Evolutionary conservation across 345 rosid species (phyloP).

Genomic region (Lumnitzera littorea): DNA sequence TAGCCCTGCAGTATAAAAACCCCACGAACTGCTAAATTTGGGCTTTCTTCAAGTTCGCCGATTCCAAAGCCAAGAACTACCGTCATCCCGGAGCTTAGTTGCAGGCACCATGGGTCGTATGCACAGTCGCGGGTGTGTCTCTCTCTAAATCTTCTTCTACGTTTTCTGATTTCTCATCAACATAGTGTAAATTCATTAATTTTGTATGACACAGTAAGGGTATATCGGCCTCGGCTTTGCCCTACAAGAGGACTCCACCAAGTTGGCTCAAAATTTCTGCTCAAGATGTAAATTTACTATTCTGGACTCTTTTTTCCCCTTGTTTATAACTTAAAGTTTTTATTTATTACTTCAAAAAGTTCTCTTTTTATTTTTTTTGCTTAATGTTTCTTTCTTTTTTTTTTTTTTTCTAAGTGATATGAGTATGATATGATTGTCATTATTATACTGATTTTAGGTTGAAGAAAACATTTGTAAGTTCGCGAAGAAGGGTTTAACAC

Average conservation of each 20-base stretch:
- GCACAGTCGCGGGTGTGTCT: constrained; percentile 29
- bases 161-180: not conserved
- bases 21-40: too few relatives aligned
- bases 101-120: constrained; percentile 32
- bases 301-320: too few relatives aligned
- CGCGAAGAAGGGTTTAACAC: constrained; percentile 32
- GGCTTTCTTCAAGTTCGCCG: too few relatives aligned
- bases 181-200: not conserved
- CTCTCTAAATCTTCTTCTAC: not conserved
- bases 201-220: constrained; percentile 18
- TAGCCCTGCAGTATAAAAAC: too few relatives aligned
- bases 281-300: constrained; percentile 16
- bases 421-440: too few relatives aligned
- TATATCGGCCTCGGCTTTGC: constrained; percentile 33
- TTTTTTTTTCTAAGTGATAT: not conserved
- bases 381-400: too few relatives aligned
- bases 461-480: constrained; percentile 36
- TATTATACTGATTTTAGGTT: not conserved
- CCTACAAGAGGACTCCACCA: constrained; percentile 31
- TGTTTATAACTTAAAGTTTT: not conserved
- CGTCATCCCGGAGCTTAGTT: too few relatives aligned
- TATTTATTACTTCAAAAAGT: too few relatives aligned
- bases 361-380: not conserved
- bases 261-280: constrained; percentile 36
- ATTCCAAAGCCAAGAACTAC: too few relatives aligned